Evolutionary conservation across 169 alveolate species (phyloP), one percentile per base, ranked within the genome.

Genomic region (Plasmodium ovale): DNA sequence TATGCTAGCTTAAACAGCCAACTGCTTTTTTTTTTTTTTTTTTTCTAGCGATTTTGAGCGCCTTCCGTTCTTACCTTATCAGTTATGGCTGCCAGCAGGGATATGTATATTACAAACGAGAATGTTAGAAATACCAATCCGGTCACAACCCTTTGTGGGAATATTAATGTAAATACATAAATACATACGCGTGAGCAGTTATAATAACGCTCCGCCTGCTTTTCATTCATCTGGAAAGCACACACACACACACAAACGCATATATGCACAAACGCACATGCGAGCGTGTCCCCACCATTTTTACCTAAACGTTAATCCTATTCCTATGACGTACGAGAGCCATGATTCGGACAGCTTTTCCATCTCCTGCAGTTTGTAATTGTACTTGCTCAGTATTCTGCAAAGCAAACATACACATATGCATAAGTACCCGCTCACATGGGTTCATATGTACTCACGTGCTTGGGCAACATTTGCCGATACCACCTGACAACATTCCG

Each of bases 131-230:
- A 87, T 27, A 71, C 64, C 19, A 87, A 12, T 14, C 97, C 97
- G 16, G 92, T 65, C 27, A 88, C 21, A 23, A 93, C 72, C 59
- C 97, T 88, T 62, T 64, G 91, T 25, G 94, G 94, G 9, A 84
- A 73, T 51, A 88, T n/a, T 33, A 60, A 33, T 14, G 69, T 54
- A 19, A 44, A n/a, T n/a, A n/a, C n/a, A n/a, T n/a, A n/a, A n/a
- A n/a, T n/a, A n/a, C n/a, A n/a, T n/a, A n/a, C n/a, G n/a, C n/a
- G n/a, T n/a, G n/a, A n/a, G n/a, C n/a, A n/a, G n/a, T n/a, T n/a
- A n/a, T n/a, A n/a, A n/a, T n/a, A n/a, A n/a, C n/a, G n/a, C n/a
- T n/a, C n/a, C n/a, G n/a, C n/a, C n/a, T n/a, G n/a, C n/a, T n/a
- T n/a, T n/a, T n/a, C n/a, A n/a, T n/a, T n/a, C n/a, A n/a, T n/a